Percentiles rank a stretch among this genome's conserved stretches.
These are phyloP conservation scores for Geranium rotundifolium DNA, from an alignment of 345 rosid genomes.

Conservation along the genomic window DNA sequence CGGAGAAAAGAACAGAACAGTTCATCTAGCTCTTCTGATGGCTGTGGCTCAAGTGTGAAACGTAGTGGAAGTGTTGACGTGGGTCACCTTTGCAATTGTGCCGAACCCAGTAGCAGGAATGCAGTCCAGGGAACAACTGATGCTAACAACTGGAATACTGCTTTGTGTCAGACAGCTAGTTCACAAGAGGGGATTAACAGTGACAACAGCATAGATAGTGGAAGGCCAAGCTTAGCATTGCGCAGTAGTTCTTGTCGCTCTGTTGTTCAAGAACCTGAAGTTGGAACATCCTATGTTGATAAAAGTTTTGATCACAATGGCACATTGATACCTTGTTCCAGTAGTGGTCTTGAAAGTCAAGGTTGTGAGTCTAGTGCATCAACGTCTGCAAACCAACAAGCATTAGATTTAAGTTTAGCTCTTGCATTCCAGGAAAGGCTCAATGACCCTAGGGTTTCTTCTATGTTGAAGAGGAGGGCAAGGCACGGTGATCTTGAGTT, in stretches of 20 bases:
- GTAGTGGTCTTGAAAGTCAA: constrained; percentile 86
- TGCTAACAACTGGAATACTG: constrained; percentile 43
- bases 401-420: constrained; percentile 77
- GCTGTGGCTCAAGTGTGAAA: constrained; percentile 94
- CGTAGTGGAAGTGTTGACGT: constrained; percentile 83
- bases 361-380: constrained; percentile 93
- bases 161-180: constrained; percentile 51
- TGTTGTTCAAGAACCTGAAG: constrained; percentile 75
- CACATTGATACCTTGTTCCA: constrained; percentile 52
- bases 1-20: constrained; percentile 82
- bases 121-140: constrained; percentile 37
- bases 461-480: constrained; percentile 70
- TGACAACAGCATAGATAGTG: constrained; percentile 93
- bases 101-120: constrained; percentile 45
- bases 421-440: constrained; percentile 81
- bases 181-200: constrained; percentile 73
- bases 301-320: constrained; percentile 53
- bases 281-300: constrained; percentile 51
- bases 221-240: constrained; percentile 82
- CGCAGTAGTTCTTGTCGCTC: constrained; percentile 90
- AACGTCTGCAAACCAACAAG: constrained; percentile 68
- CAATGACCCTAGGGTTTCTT: constrained; percentile 81
- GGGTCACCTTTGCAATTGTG: constrained; percentile 50
- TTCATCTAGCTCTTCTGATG: constrained; percentile 97
- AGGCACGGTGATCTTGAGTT: constrained; percentile 76